Evolutionary conservation across 768 basidiomycete species (phyloP).

Genomic region (Auriscalpium microsporum): DNA sequence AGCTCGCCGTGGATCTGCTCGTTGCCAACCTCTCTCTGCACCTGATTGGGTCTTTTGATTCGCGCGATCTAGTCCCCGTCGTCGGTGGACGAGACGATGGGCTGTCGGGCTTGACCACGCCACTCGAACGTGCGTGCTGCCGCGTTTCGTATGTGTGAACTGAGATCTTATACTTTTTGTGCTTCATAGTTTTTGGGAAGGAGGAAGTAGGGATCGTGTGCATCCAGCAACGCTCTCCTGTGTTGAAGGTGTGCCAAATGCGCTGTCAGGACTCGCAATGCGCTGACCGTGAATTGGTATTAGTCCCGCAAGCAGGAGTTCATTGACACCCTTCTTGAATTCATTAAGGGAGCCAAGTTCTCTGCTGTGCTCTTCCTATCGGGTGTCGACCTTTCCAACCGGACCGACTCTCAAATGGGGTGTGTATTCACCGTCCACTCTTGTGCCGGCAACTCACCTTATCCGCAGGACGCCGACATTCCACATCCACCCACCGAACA

Average conservation of each 20-base stretch:
- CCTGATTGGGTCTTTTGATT: slow-evolving; percentile 56
- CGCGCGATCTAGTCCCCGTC: slow-evolving; percentile 58
- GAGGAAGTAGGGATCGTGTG: slow-evolving; percentile 42
- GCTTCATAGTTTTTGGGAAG: slow-evolving; percentile 52
- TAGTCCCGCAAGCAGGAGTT: slow-evolving; percentile 67
- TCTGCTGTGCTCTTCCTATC: slow-evolving; percentile 55
- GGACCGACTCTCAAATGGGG: slow-evolving; percentile 75
- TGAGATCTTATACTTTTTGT: background rate
- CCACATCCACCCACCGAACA: slow-evolving; percentile 38
- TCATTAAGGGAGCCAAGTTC: slow-evolving; percentile 43
- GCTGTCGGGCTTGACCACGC: slow-evolving; percentile 54
- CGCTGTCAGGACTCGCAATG: background rate
- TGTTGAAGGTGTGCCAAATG: slow-evolving; percentile 48
- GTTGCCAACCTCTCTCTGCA: slow-evolving; percentile 55
- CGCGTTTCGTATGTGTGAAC: slow-evolving; percentile 3
- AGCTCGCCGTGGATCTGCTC: slow-evolving; percentile 68
- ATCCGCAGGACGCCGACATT: slow-evolving; percentile 53
- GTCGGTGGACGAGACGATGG: slow-evolving; percentile 63
- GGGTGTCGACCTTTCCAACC: slow-evolving; percentile 66
- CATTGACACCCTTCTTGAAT: slow-evolving; percentile 45
- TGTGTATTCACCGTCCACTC: slow-evolving; percentile 26
- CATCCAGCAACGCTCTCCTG: slow-evolving; percentile 74
- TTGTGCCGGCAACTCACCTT: background rate
- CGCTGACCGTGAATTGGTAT: background rate
- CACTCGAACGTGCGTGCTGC: slow-evolving; percentile 56